phyloP scores from a whole-genome alignment of 129 eudicot genomes.

The Deinandra increscens region DNA sequence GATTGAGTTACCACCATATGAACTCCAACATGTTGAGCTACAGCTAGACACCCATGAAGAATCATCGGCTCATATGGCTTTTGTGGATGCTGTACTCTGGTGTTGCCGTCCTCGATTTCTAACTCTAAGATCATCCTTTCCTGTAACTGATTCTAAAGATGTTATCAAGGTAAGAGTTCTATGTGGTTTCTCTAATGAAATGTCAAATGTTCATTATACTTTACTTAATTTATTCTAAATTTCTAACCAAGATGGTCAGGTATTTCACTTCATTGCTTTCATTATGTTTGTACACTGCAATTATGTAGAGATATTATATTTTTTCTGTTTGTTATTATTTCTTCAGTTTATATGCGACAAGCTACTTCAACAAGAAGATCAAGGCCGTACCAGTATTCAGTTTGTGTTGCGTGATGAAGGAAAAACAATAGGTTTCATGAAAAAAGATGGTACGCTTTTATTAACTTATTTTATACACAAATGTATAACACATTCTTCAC shows the following conservation, averaged over 20 bases:
- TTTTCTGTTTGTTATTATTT: not conserved
- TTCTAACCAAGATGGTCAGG: too few species aligned
- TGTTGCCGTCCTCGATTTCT: not conserved
- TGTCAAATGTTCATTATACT: too few species aligned
- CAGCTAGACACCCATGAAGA: not conserved
- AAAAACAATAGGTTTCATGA: not conserved
- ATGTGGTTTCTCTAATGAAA: not conserved
- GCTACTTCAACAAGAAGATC: conserved; percentile 18
- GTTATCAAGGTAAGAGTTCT: not conserved
- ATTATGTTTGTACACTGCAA: not conserved
- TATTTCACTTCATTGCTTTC: not conserved
- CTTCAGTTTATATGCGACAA: conserved; percentile 3
- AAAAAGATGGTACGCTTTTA: not conserved
- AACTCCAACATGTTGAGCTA: not conserved
- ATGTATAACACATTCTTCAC: too few species aligned
- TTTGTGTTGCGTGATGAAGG: not conserved
- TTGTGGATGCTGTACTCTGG: too few species aligned
- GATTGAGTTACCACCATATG: not conserved
- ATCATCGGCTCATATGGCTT: not conserved
- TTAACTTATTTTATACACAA: too few species aligned
- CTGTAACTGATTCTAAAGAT: not conserved
- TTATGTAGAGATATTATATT: not conserved
- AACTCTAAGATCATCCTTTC: too few species aligned
- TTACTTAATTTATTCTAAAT: too few species aligned
- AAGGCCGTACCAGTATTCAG: conserved; percentile 6